These are phyloP conservation scores for Arthrinium puccinioides DNA, from an alignment of 2,329 filamentous ascomycete genomes.

Conservation along the genomic window DNA sequence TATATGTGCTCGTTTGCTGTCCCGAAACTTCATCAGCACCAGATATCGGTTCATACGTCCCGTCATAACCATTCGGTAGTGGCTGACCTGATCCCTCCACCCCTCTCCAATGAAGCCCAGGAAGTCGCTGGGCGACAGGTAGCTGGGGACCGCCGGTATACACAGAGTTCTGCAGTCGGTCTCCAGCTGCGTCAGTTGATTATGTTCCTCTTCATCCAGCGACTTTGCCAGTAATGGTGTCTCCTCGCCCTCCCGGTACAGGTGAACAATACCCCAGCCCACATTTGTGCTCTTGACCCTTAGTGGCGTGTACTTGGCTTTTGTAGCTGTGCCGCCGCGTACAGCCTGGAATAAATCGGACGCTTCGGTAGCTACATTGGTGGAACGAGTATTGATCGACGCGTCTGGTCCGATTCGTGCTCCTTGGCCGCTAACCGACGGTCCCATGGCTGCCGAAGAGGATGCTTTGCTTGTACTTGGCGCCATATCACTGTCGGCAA, in stretches of 20 bases:
- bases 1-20: slow-evolving; percentile 62
- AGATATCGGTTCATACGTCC: slow-evolving; percentile 85
- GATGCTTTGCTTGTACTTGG: slow-evolving; percentile 29
- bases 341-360: too few relatives aligned
- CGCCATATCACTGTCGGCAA: slow-evolving; percentile 24
- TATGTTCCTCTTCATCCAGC: slow-evolving; percentile 16
- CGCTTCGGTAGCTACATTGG: too few relatives aligned
- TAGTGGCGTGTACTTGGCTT: slow-evolving; percentile 69
- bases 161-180: slow-evolving; percentile 80
- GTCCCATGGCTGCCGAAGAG: slow-evolving; percentile 45
- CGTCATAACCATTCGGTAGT: slow-evolving; percentile 92
- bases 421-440: slow-evolving; percentile 44
- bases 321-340: slow-evolving; percentile 73
- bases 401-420: too few relatives aligned
- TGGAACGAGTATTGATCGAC: too few relatives aligned
- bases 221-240: slow-evolving; percentile 45
- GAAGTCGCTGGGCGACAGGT: slow-evolving; percentile 86
- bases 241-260: slow-evolving; percentile 82
- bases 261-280: slow-evolving; percentile 87
- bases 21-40: slow-evolving; percentile 89
- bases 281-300: slow-evolving; percentile 67
- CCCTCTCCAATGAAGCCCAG: slow-evolving; percentile 85
- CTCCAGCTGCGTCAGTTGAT: slow-evolving; percentile 18
- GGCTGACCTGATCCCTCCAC: slow-evolving; percentile 79
- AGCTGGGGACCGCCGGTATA: slow-evolving; percentile 89